Base-by-base conservation (phyloP, 2,329 filamentous ascomycete species). In the Ophiosphaerella herpotricha region DNA sequence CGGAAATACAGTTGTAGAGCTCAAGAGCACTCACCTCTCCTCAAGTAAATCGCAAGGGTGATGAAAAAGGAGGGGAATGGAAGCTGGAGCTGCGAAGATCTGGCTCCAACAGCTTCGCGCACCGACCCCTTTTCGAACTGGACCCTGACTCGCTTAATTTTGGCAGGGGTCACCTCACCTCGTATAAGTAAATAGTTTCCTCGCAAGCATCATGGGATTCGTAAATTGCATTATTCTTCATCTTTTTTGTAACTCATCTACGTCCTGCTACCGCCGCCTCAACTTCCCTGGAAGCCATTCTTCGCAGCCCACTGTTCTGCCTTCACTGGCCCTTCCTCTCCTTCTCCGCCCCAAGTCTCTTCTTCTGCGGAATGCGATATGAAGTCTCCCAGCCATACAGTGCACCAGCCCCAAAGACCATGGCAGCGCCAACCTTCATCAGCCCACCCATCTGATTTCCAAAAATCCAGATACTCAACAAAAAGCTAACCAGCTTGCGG, bases 401-500 rank as follows among this genome's bases (percentile, higher is more conserved):
- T 0, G 87, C 93, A n/a, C 92, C 94, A 0, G 91, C 90, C 12
- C 88, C 83, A 75, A 97, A 99, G 7, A 99, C 94, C 54, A 97
- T 79, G 5, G 85, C 78, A 0, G 93, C 92, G 3, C 94, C 94
- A 4, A 90, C 52, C 45, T 96, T 74, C 53, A 96, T 96, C 34
- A 90, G 87, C 0, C 80, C 75, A 11, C 88, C 85, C 57, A 99
- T 78, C 34, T 82, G 76, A 70, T 99, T 97, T 5, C 93, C 94
- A 75, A 99, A 99, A 1, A 99, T 74, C 83, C 91, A 93, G 51
- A 97, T 95, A 63, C 92, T 97, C 50, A 97, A 73, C 54, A 97
- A 77, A 53, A 97, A 82, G 64, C 92, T 97, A 47, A 96, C 88
- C 16, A 99, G 79, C 75, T 99, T 99, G 61, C 94, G 84, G 52